phyloP scores from a whole-genome alignment of 345 rosid genomes.

The Triadica sebifera region DNA sequence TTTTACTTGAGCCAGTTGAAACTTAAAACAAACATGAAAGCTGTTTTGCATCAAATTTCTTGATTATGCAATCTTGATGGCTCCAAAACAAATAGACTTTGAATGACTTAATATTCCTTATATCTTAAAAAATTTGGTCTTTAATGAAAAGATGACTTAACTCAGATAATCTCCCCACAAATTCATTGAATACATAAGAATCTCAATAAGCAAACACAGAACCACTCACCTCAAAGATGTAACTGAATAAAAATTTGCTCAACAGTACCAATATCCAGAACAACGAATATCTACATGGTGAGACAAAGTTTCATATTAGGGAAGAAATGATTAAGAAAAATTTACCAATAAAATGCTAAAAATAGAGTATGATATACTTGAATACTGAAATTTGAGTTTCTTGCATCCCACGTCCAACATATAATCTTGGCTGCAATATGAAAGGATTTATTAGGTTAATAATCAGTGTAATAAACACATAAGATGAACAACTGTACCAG shows the following conservation, averaged over 20 bases:
- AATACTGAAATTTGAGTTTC: conserved; percentile 83
- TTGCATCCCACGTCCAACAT: conserved; percentile 91
- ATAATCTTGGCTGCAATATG: conserved; percentile 72
- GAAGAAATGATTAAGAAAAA: conserved; percentile 5
- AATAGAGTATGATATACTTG: conserved; percentile 53
- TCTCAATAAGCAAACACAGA: conserved; percentile 9
- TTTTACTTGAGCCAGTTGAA: background rate
- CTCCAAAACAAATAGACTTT: background rate
- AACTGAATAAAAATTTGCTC: conserved; percentile 77
- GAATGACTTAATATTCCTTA: background rate
- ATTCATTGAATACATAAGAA: background rate
- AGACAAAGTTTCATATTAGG: conserved; percentile 9
- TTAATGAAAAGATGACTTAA: background rate
- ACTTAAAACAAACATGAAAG: background rate
- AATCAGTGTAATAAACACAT: background rate
- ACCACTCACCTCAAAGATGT: conserved; percentile 73
- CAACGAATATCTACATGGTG: conserved; percentile 58
- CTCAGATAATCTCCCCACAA: background rate
- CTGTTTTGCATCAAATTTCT: background rate
- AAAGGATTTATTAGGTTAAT: conserved; percentile 3
- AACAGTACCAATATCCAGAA: conserved; percentile 82
- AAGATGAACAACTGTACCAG: conserved; percentile 5
- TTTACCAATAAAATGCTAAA: conserved; percentile 21
- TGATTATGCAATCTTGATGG: background rate
- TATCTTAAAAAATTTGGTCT: background rate